phyloP scores from a whole-genome alignment of 768 basidiomycete genomes.

The Psilocybe subaeruginosa region DNA sequence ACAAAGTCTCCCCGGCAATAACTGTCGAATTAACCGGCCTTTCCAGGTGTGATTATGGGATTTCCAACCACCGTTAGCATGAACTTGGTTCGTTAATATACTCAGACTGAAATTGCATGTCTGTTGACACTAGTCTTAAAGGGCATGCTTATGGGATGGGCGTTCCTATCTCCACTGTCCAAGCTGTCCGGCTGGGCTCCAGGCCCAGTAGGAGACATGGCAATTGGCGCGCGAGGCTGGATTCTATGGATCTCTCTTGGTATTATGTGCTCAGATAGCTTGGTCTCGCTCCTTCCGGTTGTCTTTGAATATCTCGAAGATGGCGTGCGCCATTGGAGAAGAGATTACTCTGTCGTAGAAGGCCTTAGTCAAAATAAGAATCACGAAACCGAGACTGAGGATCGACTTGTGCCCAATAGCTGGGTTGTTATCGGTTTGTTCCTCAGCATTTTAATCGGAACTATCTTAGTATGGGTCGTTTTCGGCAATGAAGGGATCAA shows the following conservation, averaged over 20 bases:
- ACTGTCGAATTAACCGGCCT: constrained; percentile 3
- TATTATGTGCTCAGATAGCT: constrained; percentile 92
- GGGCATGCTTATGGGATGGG: constrained; percentile 99
- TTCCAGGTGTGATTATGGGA: constrained; percentile 92
- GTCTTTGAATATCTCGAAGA: constrained; percentile 52
- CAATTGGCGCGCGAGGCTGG: constrained; percentile 90
- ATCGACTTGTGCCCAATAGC: constrained; percentile 75
- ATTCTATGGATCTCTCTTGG: constrained; percentile 96
- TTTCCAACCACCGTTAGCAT: constrained; percentile 93
- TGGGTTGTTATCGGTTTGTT: constrained; percentile 80
- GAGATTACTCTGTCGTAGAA: constrained; percentile 22
- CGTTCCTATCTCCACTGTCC: constrained; percentile 85
- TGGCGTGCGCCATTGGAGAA: constrained; percentile 27
- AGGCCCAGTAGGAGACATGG: constrained; percentile 87
- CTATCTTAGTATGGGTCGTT: constrained; percentile 81
- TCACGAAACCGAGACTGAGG: constrained; percentile 74
- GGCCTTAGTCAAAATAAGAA: constrained; percentile 36
- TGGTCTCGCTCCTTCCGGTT: constrained; percentile 85
- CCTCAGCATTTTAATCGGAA: constrained; percentile 67
- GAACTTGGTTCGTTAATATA: constrained; percentile 65
- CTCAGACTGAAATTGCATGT: neutral
- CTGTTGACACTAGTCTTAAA: constrained; percentile 27
- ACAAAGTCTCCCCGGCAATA: neutral
- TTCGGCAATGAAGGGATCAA: constrained; percentile 93
- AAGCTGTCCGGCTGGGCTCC: constrained; percentile 90